A percentile compares a stretch with the other conserved stretches of the same genome.
Evolutionary conservation across 129 eudicot genomes (phyloP).

Genomic region (Pulicaria dysenterica): DNA sequence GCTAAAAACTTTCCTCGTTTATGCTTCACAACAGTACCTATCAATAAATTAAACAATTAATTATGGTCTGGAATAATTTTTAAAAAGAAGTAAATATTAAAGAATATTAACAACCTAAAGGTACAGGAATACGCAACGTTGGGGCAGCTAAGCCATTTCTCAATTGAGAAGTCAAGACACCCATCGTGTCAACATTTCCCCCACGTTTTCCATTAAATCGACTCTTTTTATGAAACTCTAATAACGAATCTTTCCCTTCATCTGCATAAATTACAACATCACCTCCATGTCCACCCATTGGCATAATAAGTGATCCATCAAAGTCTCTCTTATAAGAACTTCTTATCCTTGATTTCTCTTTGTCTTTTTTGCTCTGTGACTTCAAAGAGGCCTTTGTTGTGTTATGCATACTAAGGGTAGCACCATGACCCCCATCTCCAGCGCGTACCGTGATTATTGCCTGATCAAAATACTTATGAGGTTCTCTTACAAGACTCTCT

Average conservation of each 20-base stretch:
- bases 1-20: constrained; percentile 93
- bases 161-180: constrained; percentile 64
- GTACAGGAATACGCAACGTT: constrained; percentile 85
- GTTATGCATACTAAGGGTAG: constrained; percentile 61
- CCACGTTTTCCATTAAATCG: constrained; percentile 87
- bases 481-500: constrained; percentile 58
- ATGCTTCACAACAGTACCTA: constrained; percentile 95
- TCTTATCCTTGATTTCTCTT: constrained; percentile 59
- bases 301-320: constrained; percentile 90
- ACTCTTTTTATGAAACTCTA: constrained; percentile 74
- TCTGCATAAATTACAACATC: constrained; percentile 92
- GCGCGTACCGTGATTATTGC: constrained; percentile 83
- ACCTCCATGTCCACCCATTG: constrained; percentile 93
- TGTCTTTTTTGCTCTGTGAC: constrained; percentile 47
- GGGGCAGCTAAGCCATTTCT: constrained; percentile 72
- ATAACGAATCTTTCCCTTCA: constrained; percentile 70
- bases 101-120: constrained; percentile 57
- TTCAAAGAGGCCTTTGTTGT: constrained; percentile 58
- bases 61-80: background rate
- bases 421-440: constrained; percentile 98
- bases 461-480: constrained; percentile 91
- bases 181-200: constrained; percentile 94
- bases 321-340: constrained; percentile 75
- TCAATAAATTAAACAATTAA: constrained; percentile 13
- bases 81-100: background rate